These are phyloP conservation scores for Russula brevipes DNA, from an alignment of 768 basidiomycete genomes.

Conservation along the genomic window DNA sequence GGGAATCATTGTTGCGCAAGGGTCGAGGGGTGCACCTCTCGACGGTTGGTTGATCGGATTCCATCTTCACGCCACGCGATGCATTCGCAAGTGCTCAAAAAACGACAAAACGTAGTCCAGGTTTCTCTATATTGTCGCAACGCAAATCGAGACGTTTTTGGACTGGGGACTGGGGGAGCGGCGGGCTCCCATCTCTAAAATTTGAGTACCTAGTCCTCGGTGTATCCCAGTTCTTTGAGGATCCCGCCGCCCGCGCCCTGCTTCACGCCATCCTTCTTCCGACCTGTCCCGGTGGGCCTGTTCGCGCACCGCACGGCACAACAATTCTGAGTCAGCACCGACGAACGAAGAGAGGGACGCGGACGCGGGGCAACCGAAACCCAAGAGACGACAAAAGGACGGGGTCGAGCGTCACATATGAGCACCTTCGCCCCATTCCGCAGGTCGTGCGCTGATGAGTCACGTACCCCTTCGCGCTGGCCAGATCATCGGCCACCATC, in stretches of 20 bases:
- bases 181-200: constrained; percentile 6
- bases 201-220: constrained; percentile 65
- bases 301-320: background rate
- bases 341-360: background rate
- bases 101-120: no score
- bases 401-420: no score
- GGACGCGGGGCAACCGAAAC: no score
- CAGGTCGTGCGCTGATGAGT: no score
- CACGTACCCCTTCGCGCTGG: no score
- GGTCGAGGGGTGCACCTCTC: no score
- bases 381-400: background rate
- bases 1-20: no score
- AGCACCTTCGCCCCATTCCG: no score
- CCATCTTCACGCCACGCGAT: no score
- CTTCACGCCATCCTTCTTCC: constrained; percentile 82
- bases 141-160: background rate
- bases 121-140: background rate
- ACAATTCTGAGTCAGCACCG: background rate
- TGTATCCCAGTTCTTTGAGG: constrained; percentile 86
- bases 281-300: constrained; percentile 86
- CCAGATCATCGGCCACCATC: constrained; percentile 30
- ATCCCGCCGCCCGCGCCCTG: constrained; percentile 79
- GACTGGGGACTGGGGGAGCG: no score
- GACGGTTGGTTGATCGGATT: no score
- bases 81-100: no score